These are phyloP conservation scores for Pythium phragmitis DNA, from an alignment of 352 stramenopile species.

Conservation along the genomic window DNA sequence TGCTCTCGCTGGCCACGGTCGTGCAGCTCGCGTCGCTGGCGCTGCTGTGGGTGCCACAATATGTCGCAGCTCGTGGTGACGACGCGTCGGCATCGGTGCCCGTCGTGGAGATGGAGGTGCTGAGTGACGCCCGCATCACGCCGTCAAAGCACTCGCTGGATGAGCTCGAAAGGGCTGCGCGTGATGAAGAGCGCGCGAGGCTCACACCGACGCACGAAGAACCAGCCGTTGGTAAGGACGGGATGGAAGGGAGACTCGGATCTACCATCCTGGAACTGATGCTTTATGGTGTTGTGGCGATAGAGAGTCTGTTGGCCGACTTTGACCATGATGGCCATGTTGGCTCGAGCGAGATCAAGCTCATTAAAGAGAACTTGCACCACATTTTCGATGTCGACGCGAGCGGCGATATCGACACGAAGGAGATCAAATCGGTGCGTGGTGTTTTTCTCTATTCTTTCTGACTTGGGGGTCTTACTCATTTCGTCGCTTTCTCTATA, in stretches of 20 bases:
- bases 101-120: constrained; percentile 29
- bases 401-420: constrained; percentile 70
- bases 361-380: constrained; percentile 83
- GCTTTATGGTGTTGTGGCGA: not conserved
- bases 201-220: constrained; percentile 1
- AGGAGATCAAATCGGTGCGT: constrained; percentile 61
- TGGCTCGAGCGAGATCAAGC: constrained; percentile 69
- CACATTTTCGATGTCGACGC: constrained; percentile 77
- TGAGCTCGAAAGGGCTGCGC: constrained; percentile 21
- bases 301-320: constrained; percentile 75
- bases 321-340: constrained; percentile 79
- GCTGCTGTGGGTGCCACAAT: constrained; percentile 14
- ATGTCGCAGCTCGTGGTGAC: not conserved
- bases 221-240: constrained; percentile 17
- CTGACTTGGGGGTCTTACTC: not conserved
- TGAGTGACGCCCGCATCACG: constrained; percentile 14
- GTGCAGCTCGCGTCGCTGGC: constrained; percentile 14
- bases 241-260: not conserved
- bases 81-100: not conserved
- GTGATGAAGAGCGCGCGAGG: constrained; percentile 22
- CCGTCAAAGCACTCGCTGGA: constrained; percentile 21
- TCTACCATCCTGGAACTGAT: not conserved
- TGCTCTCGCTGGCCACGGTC: not conserved
- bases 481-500: constrained; percentile 9
- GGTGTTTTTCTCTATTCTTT: not conserved